Evolutionary conservation across 441 rosid species (phyloP), one percentile per base, ranked within the genome.

Genomic region (Flueggea neowawraea): DNA sequence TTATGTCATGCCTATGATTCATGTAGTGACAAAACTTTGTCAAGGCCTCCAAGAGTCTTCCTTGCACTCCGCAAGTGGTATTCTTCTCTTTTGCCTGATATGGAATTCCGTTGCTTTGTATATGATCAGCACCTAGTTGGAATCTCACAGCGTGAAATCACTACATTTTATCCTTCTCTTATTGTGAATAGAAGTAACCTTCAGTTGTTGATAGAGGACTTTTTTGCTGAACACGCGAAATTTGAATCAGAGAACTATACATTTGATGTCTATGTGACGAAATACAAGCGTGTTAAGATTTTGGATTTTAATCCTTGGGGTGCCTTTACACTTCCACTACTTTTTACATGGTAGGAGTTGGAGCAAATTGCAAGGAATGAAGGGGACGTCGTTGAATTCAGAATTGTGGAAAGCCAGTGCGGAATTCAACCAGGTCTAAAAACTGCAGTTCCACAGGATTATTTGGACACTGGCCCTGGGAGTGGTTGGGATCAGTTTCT

Each of bases 51-150:
- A 17, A 83, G 64, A 59, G 87, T 91, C 87, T 77, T 77, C 81
- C 88, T 89, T 53, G 89, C 96, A 6, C 84, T 91, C 58, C 73
- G 97, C 41, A 89, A 83, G 76, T 91, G 93, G 96, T 86, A 87
- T 53, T 81, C 89, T 0, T 70, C 73, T 4, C 69, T 89, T 1
- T 74, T 52, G 53, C 90, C 91, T 1, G 90, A 84, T 64, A 84
- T 85, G 91, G 96, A 91, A 55, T 89, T 87, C 65, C 84, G 95
- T 28, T 91, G 96, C 72, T 87, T 91, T 43, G 89, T 89, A 4
- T 65, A 64, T 58, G 74, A 64, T 13, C 80, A 71, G 7, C 73
- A 63, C 55, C 87, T 89, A 5, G 82, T 89, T 12, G 89, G 91
- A 22, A 76, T 89, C 52, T 80, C 90, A 31, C 92, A 87, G 50